A percentile compares a stretch with the other conserved stretches of the same genome.
Conservation (phyloP, 2,329 filamentous ascomycete genomes). For the Colletotrichum magnum region DNA sequence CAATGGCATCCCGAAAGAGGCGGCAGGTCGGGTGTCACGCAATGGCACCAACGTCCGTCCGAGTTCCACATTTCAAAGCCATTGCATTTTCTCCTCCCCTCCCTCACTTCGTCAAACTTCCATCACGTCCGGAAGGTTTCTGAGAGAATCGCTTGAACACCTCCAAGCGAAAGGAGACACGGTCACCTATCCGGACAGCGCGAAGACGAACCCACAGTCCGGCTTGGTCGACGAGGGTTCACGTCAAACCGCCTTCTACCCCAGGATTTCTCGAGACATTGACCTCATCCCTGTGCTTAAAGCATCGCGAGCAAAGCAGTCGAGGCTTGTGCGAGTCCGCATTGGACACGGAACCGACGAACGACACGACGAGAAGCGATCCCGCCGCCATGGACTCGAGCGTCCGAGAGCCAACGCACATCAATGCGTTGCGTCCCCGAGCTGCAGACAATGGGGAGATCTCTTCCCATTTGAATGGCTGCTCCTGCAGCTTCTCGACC, state of each 20-base stretch:
- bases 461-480: slow-evolving; percentile 35
- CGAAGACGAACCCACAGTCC: slow-evolving; percentile 8
- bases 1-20: slow-evolving; percentile 5
- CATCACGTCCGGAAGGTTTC: slow-evolving; percentile 8
- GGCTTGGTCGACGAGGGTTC: slow-evolving; percentile 11
- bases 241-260: slow-evolving; percentile 22
- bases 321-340: neutral
- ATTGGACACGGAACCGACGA: neutral
- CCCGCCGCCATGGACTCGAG: slow-evolving; percentile 34
- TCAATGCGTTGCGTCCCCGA: slow-evolving; percentile 39
- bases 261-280: slow-evolving; percentile 33
- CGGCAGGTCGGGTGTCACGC: slow-evolving; percentile 18
- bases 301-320: slow-evolving; percentile 21
- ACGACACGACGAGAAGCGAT: slow-evolving; percentile 17
- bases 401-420: slow-evolving; percentile 31
- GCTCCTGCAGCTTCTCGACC: slow-evolving; percentile 39
- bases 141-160: slow-evolving; percentile 19
- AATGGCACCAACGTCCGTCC: slow-evolving; percentile 10
- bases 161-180: neutral
- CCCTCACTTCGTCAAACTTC: slow-evolving; percentile 15
- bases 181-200: slow-evolving; percentile 17
- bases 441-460: slow-evolving; percentile 27
- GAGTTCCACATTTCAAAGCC: slow-evolving; percentile 18
- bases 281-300: slow-evolving; percentile 15
- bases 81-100: slow-evolving; percentile 9